Base-by-base conservation (phyloP, 805 yeast species). In the Ogataea nakhonphanomensis region DNA sequence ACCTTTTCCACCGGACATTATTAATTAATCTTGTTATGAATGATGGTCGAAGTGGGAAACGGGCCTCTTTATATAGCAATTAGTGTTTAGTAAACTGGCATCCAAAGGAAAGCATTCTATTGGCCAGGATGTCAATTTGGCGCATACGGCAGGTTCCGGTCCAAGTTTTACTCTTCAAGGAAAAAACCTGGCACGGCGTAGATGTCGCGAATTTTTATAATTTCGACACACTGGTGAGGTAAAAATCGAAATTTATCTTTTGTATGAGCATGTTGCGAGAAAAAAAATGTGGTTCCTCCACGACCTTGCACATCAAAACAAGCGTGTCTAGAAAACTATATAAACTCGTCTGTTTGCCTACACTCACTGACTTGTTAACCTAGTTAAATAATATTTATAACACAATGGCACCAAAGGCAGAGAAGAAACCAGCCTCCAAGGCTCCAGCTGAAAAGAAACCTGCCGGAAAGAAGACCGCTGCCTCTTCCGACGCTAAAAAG, bases 371-470 rank as follows among this genome's bases (percentile, higher is more conserved):
- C 29, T 25, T 34, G 29, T 39, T 39, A 10, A 32, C 20, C 30
- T 8, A 39, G 20, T 21, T 33, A 14, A 33, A 21, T 39, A 24
- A 33, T 33, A 29, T 12, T n/a, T 20, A 26, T 27, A 33, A 33
- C 50, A 39, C 45, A 71, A 80, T 79, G 84, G 83, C 84, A 57
- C 81, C 83, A 69, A 72, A 71, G 59, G 75, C 76, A 55, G 76
- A 71, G 59, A 71, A 71, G 71, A 73, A 73, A 61, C 76, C 77
- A 58, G 98, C 97, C 67, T 90, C 96, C 63, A 90, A 90, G 75
- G 95, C 95, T 55, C 96, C 96, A 65, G 95, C 95, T 70, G 95
- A 85, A 72, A 87, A 88, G 84, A 88, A 86, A 75, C 86, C 87
- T 65, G 78, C 96, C 65, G 86, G 86, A 63, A 84, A 84, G 79